Percentiles rank a stretch among this genome's conserved stretches.
phyloP scores from a whole-genome alignment of 2,329 filamentous ascomycete species.

The Calonectria honghensis region DNA sequence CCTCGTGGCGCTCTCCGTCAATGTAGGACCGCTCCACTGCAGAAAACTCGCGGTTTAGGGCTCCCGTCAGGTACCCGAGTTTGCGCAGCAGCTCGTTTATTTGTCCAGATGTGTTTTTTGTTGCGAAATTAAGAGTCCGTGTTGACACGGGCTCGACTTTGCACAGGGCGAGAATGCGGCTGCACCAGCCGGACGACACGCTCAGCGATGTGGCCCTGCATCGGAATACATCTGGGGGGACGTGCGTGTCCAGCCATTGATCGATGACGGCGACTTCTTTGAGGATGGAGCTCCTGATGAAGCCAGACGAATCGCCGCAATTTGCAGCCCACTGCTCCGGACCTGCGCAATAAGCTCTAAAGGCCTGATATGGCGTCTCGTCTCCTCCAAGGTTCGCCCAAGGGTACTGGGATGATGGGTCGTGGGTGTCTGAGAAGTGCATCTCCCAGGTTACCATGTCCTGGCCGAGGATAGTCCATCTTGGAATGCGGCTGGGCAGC shows the following conservation, averaged over 20 bases:
- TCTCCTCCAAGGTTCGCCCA: not conserved
- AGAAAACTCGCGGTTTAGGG: not conserved
- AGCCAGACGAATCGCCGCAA: not conserved
- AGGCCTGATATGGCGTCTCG: not conserved
- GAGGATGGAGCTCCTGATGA: not conserved
- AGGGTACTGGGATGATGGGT: not conserved
- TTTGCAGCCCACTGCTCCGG: constrained; percentile 2
- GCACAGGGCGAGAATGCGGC: constrained; percentile 12
- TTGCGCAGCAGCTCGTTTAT: not conserved
- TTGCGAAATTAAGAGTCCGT: not conserved
- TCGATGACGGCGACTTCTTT: not conserved
- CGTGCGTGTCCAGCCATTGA: not conserved
- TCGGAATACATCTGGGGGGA: not conserved
- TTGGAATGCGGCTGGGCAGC: not conserved
- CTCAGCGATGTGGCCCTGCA: constrained; percentile 7
- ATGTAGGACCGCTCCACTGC: not conserved
- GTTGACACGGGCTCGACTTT: not conserved
- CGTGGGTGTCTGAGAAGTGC: not conserved
- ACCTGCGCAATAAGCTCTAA: constrained; percentile 1
- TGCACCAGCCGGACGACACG: not conserved
- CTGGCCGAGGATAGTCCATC: not conserved
- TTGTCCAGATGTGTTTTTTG: not conserved
- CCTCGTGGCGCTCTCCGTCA: not conserved
- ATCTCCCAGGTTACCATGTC: not conserved
- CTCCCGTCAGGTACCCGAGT: not conserved